Evolutionary conservation across 2,329 filamentous ascomycete species (phyloP), one percentile per base, ranked within the genome.

Genomic region (Penicillium hesseltinei): DNA sequence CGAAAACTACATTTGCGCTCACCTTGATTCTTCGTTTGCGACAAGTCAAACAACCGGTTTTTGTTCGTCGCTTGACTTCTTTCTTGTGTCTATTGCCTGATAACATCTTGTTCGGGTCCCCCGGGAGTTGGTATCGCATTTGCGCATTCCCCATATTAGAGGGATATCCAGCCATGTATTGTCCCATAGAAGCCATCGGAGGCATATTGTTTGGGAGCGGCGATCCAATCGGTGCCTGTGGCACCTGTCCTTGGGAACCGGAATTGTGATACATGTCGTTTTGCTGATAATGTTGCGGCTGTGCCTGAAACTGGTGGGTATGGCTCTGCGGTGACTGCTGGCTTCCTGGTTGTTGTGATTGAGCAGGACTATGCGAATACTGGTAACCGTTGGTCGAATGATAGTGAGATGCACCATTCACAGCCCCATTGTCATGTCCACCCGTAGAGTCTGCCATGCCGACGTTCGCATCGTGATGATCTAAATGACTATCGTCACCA

Each of bases 41-140:
- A 75, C 83, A 86, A 23, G 83, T 86, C 66, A 86, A 71, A 74
- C 88, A 90, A n/a, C 86, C 86, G 1, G 86, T 89, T 76, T 89
- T 89, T 56, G 88, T 90, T 70, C 88, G 81, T 64, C 88, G 81
- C 78, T 90, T 90, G 72, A 90, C 89, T 75, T 91, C 87, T 76
- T 89, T 87, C 74, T 81, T 80, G 72, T 88, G 85, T 66, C 86
- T 80, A 47, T 83, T 84, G 58, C 84, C 83, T 23, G 83, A 83
- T 72, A 87, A 80, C 61, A 85, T 80, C 64, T 82, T 78, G 69
- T 75, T 78, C n/a, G 76, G 73, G 54, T 79, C 74, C 50, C 78
- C 79, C 29, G 72, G 80, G 63, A 75, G 80, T 76, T 73, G 78
- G 72, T 71, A 84, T 76, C 61, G 84, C 77, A 81, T 83, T 60